Conservation (phyloP, 2,329 filamentous ascomycete genomes). For the Pleurostoma richardsiae region DNA sequence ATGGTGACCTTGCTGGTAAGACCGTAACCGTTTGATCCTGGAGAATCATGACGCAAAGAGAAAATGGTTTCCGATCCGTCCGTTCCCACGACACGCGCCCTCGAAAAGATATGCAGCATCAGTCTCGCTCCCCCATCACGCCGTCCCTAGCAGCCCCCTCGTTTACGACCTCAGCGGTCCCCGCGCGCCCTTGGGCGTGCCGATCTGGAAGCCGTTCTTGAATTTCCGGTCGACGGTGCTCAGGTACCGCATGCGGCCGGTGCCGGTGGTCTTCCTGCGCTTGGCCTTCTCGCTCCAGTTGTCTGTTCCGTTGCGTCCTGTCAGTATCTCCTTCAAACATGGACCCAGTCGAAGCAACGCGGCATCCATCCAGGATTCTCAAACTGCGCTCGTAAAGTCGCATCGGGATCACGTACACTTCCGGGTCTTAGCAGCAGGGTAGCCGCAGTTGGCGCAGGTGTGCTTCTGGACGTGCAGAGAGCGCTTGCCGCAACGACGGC, state of each 20-base stretch:
- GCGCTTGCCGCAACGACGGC: constrained; percentile 97
- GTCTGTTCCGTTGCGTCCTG: constrained; percentile 48
- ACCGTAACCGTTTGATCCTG: constrained; percentile 9
- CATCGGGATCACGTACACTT: constrained; percentile 73
- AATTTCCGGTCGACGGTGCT: constrained; percentile 89
- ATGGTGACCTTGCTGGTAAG: constrained; percentile 10
- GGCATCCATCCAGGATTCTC: background rate
- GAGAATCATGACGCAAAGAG: constrained; percentile 8
- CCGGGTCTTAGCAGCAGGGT: constrained; percentile 93
- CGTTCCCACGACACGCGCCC: background rate
- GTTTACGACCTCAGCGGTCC: constrained; percentile 45
- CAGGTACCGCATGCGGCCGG: constrained; percentile 92
- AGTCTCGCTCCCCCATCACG: constrained; percentile 1
- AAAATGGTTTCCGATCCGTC: constrained; percentile 10
- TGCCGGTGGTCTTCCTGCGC: constrained; percentile 98
- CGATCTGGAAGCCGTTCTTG: constrained; percentile 96
- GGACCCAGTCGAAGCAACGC: background rate
- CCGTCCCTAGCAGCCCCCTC: constrained; percentile 2
- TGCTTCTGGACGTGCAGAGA: constrained; percentile 99
- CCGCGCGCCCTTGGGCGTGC: constrained; percentile 77
- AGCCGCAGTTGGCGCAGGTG: constrained; percentile 92
- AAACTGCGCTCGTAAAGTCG: too few species aligned
- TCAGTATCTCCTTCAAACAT: too few species aligned
- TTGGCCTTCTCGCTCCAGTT: constrained; percentile 99
- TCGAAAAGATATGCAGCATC: constrained; percentile 10